phyloP scores from a whole-genome alignment of 345 rosid species.

The Rhodomyrtus tomentosa region DNA sequence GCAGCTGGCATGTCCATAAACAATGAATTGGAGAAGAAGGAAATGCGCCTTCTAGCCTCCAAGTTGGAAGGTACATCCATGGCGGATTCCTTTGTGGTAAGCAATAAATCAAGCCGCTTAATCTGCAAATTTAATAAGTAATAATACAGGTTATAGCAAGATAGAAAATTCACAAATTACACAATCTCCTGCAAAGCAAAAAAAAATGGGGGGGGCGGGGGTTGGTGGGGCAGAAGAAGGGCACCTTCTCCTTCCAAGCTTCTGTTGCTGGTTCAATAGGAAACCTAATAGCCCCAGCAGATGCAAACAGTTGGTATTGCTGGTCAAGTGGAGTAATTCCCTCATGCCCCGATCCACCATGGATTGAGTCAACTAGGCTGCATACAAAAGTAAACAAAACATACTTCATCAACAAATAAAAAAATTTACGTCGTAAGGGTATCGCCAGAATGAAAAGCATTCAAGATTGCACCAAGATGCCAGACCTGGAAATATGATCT shows the following conservation, averaged over 20 bases:
- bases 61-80: slow-evolving; percentile 99
- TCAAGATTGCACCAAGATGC: slow-evolving; percentile 4
- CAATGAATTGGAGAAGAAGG: slow-evolving; percentile 96
- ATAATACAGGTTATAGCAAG: not conserved
- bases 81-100: slow-evolving; percentile 96
- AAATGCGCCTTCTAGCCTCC: slow-evolving; percentile 95
- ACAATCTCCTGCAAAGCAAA: not conserved
- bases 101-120: slow-evolving; percentile 38
- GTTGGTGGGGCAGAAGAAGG: too few relatives aligned
- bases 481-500: slow-evolving; percentile 57
- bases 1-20: slow-evolving; percentile 97
- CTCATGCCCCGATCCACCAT: slow-evolving; percentile 68
- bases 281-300: slow-evolving; percentile 81
- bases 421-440: not conserved
- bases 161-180: not conserved
- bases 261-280: slow-evolving; percentile 63
- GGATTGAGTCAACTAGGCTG: slow-evolving; percentile 64
- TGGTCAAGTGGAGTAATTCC: slow-evolving; percentile 46
- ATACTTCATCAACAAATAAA: not conserved
- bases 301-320: slow-evolving; percentile 71
- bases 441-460: not conserved
- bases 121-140: slow-evolving; percentile 3
- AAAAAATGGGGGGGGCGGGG: too few relatives aligned
- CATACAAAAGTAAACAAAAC: not conserved
- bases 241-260: slow-evolving; percentile 96